These are phyloP conservation scores for Phytophthora palmivora DNA, from an alignment of 352 stramenopile species.

Conservation along the genomic window DNA sequence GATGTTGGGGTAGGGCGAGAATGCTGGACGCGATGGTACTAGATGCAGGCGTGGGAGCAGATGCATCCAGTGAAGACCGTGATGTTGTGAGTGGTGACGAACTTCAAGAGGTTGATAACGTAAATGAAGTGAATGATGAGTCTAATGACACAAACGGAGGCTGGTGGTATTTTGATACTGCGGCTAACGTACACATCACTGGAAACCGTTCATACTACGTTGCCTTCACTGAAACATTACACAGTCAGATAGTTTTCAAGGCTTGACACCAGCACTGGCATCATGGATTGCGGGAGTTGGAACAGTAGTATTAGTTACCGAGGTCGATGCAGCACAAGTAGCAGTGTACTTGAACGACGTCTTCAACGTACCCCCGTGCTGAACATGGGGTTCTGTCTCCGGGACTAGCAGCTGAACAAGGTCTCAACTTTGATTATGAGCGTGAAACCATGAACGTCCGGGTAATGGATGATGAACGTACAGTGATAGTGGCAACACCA, in stretches of 20 bases:
- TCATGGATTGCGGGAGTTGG: constrained; percentile 7
- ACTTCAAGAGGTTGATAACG: too few relatives aligned
- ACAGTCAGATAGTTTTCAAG: neutral
- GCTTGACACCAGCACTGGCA: neutral
- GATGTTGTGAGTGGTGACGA: too few relatives aligned
- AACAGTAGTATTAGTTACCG: constrained; percentile 3
- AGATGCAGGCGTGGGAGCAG: too few relatives aligned
- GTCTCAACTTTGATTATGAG: constrained; percentile 6
- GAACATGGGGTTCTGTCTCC: constrained; percentile 1
- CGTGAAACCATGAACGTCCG: neutral
- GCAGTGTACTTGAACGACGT: constrained; percentile 1
- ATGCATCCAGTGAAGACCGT: too few relatives aligned
- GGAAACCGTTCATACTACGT: constrained; percentile 3
- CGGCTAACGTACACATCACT: neutral
- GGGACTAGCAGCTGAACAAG: constrained; percentile 6
- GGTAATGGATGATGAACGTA: constrained; percentile 1
- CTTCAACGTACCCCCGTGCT: constrained; percentile 4
- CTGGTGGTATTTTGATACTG: too few relatives aligned
- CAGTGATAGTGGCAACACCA: neutral
- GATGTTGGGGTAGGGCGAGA: too few relatives aligned
- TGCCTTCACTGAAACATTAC: neutral
- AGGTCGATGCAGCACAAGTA: constrained; percentile 1
- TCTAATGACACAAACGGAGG: constrained; percentile 2
- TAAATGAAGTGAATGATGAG: too few relatives aligned
- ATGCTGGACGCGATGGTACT: too few relatives aligned